These are phyloP conservation scores for Microdochium paspali DNA, from an alignment of 2,329 filamentous ascomycete species.

Conservation along the genomic window DNA sequence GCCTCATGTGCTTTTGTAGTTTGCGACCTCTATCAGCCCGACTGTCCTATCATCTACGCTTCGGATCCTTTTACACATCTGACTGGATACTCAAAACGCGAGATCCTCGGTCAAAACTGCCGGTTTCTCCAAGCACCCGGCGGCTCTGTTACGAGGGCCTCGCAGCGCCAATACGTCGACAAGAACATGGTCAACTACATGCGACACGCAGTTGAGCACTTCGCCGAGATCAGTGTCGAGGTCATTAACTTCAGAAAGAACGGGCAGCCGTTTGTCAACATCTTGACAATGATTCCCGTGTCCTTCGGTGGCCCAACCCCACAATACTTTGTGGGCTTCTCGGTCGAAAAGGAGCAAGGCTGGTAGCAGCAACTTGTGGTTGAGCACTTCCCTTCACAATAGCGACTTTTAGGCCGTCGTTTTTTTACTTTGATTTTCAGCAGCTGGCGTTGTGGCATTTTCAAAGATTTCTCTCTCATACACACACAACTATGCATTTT, in stretches of 20 bases:
- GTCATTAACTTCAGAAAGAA: slow-evolving; percentile 77
- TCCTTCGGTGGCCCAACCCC: slow-evolving; percentile 53
- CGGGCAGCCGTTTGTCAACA: slow-evolving; percentile 70
- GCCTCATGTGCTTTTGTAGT: slow-evolving; percentile 76
- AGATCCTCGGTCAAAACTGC: slow-evolving; percentile 73
- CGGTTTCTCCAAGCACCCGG: slow-evolving; percentile 75
- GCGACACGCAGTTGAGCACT: slow-evolving; percentile 31
- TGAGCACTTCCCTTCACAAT: too few species aligned
- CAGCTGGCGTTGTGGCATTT: not conserved
- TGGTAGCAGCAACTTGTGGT: too few species aligned
- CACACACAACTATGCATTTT: not conserved
- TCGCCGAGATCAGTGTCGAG: slow-evolving; percentile 35
- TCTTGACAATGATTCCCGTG: slow-evolving; percentile 79
- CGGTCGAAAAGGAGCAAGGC: slow-evolving; percentile 40
- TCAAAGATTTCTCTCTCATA: not conserved
- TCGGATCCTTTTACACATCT: slow-evolving; percentile 71
- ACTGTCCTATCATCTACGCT: slow-evolving; percentile 75
- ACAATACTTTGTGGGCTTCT: slow-evolving; percentile 73
- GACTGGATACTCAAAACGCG: slow-evolving; percentile 67
- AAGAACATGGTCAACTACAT: slow-evolving; percentile 51
- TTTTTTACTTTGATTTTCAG: not conserved
- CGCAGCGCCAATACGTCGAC: slow-evolving; percentile 56
- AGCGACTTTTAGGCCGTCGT: too few species aligned
- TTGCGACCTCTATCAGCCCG: slow-evolving; percentile 65
- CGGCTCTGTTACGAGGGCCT: slow-evolving; percentile 49